phyloP scores from a whole-genome alignment of 805 yeast genomes.

The Saturnispora ahearnii region DNA sequence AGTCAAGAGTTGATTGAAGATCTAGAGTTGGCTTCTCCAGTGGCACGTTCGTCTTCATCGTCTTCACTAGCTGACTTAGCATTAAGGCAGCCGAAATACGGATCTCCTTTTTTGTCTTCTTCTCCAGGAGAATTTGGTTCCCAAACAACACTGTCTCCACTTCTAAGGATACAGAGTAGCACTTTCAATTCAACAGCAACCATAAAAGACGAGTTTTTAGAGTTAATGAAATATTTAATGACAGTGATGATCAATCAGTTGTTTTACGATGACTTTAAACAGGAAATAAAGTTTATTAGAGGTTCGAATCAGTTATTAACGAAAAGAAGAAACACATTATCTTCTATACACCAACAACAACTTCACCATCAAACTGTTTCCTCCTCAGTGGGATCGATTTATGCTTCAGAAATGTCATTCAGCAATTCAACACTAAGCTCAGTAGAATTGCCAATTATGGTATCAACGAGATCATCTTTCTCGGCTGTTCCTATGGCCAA shows the following conservation, averaged over 20 bases:
- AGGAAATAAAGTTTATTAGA: constrained; percentile 25
- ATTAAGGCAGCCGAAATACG: not conserved
- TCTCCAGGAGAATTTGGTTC: constrained; percentile 9
- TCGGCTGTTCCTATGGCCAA: not conserved
- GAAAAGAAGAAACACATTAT: constrained; percentile 9
- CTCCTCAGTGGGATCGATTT: constrained; percentile 1
- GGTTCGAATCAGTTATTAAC: constrained; percentile 25
- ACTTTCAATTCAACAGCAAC: constrained; percentile 24
- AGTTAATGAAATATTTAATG: constrained; percentile 37
- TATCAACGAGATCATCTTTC: constrained; percentile 3
- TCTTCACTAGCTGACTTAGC: constrained; percentile 2
- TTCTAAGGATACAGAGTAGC: constrained; percentile 5
- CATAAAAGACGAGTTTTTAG: constrained; percentile 37
- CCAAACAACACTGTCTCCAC: constrained; percentile 13
- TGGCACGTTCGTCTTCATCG: constrained; percentile 7
- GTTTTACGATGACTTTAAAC: constrained; percentile 23
- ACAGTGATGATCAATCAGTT: constrained; percentile 17
- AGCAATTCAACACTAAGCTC: constrained; percentile 4
- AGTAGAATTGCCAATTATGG: constrained; percentile 10
- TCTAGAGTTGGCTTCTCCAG: not conserved
- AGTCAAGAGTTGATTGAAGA: constrained; percentile 8
- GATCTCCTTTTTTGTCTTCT: not conserved
- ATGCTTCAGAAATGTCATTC: constrained; percentile 3
- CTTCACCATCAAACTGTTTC: not conserved
- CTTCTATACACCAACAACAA: not conserved